Base-by-base conservation (phyloP, 352 stramenopile genomes). In the Phytophthora capsici region DNA sequence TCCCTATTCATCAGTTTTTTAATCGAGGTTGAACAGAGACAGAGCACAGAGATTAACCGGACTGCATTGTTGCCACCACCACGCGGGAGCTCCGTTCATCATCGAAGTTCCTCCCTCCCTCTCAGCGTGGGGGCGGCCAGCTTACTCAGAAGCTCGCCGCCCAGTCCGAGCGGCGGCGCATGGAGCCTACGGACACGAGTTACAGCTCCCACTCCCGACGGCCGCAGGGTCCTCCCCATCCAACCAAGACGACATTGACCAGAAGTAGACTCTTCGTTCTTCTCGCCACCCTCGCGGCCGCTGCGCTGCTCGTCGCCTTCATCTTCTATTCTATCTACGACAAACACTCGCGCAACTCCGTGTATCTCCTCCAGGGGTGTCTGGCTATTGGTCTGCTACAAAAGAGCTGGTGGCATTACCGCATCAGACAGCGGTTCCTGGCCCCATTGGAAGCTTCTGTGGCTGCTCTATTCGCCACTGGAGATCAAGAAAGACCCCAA, bases 361-460 rank as follows among this genome's bases (percentile, higher is more conserved):
- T 69, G 19, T 75, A 63, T 26, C 55, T 89, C n/a, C 52, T 90
- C 6, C 70, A 72, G 10, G 52, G 71, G 8, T 81, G 77, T 41
- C 68, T 86, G 16, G 73, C 71, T 20, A 49, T 89, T 12, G 78
- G 52, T 1, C 63, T 65, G 16, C 70, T 84, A 34, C 63, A 91
- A 65, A 73, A 82, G 41, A 82, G 69, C 57, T 89, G 80, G 78
- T 88, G 80, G 79, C 70, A 80, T 45, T 88, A 84, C 45, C 79
- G 82, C 38, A 82, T 89, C 48, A 76, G 82, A n/a, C 71, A 82
- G 36, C 76, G 82, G 17, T 72, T 90, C 17, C 41, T 89, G 57
- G 53, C 80, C 2, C 55, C 83, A 23, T 55, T 80, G 7, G 54
- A 66, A 7, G 34, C 66, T 3, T 65, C 69, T 0, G 45, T 66